A percentile compares a stretch with the other conserved stretches of the same genome.
These are phyloP conservation scores for Meira miltonrushii DNA, from an alignment of 1,284 basidiomycete species.

Conservation along the genomic window DNA sequence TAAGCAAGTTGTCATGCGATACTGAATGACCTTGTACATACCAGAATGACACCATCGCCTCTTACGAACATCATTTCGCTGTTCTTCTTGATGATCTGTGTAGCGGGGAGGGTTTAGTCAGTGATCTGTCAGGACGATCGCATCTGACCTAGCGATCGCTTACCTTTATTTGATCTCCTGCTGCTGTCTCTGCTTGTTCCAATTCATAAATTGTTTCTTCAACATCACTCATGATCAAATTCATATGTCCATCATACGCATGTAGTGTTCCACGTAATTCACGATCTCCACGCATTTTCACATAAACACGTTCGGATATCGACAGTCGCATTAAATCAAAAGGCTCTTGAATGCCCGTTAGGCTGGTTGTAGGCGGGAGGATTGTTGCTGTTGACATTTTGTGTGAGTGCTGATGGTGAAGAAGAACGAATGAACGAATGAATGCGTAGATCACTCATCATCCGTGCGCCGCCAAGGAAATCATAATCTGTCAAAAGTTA, in stretches of 20 bases:
- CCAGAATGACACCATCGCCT: conserved; percentile 59
- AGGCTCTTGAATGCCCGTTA: conserved; percentile 70
- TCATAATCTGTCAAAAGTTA: too few relatives aligned
- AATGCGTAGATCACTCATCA: too few relatives aligned
- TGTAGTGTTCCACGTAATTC: conserved; percentile 89
- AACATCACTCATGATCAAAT: conserved; percentile 92
- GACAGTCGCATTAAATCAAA: conserved; percentile 95
- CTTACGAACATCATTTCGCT: conserved; percentile 98
- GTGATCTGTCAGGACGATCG: neutral
- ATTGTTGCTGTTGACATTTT: neutral
- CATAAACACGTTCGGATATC: conserved; percentile 89
- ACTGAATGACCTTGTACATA: conserved; percentile 18
- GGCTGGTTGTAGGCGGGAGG: neutral
- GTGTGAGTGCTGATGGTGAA: too few relatives aligned
- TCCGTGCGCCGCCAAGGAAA: too few relatives aligned
- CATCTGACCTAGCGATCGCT: conserved; percentile 48
- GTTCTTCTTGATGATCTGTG: conserved; percentile 82
- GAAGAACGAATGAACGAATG: too few relatives aligned
- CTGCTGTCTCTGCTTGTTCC: conserved; percentile 53
- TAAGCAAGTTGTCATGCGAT: neutral
- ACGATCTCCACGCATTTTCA: conserved; percentile 91
- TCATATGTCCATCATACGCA: conserved; percentile 99
- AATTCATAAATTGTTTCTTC: conserved; percentile 64
- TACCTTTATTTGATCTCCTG: conserved; percentile 39
- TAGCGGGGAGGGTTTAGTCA: neutral